Base-by-base conservation (phyloP, 2,329 filamentous ascomycete genomes). In the Rutstroemia sp. region DNA sequence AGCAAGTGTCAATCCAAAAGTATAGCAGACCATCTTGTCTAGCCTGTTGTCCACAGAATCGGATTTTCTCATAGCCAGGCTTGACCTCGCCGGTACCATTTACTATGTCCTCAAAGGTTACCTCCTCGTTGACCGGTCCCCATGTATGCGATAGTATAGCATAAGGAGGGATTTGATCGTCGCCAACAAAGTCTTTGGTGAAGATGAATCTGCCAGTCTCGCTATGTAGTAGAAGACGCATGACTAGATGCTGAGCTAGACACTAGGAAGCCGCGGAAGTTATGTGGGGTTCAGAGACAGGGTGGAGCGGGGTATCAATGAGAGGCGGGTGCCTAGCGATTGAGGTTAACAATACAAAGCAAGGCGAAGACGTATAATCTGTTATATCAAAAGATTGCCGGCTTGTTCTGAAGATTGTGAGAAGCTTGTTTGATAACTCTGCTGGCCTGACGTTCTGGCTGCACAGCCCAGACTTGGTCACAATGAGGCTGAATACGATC, bases 81-180 rank as follows among this genome's bases (percentile, higher is more conserved):
- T 58, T 63, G 7, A 14, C 9, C 14, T 44, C 51, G 5, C 56
- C 44, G 3, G 49, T 54, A 12, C 52, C 39, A 4, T 61, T 19
- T 12, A 37, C 42, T 19, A 63, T 9, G 21, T 62, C 57, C 47
- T 56, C 41, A n/a, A 60, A 62, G 14, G 47, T 63, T 10, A 61
- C 57, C 37, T 63, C 60, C 10, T 58, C 58, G 23, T 8, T 37
- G 44, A 61, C 57, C 19, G 42, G 34, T 54, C 56, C 63, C 65
- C 63, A 67, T 48, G 49, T 67, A 45, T 67, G 61, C 10, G 62
- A 65, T 47, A 67, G 63, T 30, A 66, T 68, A 21, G 61, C 63
- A 61, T 67, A 67, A 6, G 51, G 9, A 41, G 65, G 63, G 42
- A 60, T 54, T 1, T 59, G 21, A 4, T 54, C 44, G 37, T 30